These are phyloP conservation scores for Naganishia sp. DNA, from an alignment of 1,284 basidiomycete genomes.

Conservation along the genomic window DNA sequence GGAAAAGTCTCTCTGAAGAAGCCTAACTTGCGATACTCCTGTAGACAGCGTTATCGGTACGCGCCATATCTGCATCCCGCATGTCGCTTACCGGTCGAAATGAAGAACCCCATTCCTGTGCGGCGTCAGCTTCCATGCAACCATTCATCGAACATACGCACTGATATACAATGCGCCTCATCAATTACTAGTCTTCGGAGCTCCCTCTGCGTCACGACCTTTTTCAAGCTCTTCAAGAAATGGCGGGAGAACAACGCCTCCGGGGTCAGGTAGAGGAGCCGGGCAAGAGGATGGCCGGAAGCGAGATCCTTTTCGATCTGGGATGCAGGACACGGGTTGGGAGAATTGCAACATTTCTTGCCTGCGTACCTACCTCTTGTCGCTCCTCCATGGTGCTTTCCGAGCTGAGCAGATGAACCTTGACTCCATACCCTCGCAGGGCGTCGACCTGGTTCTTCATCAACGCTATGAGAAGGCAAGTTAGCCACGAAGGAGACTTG, in stretches of 20 bases:
- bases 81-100: slow-evolving; percentile 60
- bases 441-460: slow-evolving; percentile 81
- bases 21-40: slow-evolving; percentile 70
- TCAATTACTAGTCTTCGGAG: slow-evolving; percentile 75
- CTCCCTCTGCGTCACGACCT: slow-evolving; percentile 60
- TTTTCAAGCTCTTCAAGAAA: slow-evolving; percentile 60
- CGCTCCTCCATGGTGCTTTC: slow-evolving; percentile 63
- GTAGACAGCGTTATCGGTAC: not conserved
- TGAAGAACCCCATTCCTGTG: slow-evolving; percentile 79
- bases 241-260: slow-evolving; percentile 66
- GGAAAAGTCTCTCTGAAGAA: slow-evolving; percentile 68
- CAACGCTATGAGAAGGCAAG: slow-evolving; percentile 58
- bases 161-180: slow-evolving; percentile 86
- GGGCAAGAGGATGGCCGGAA: slow-evolving; percentile 63
- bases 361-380: slow-evolving; percentile 55
- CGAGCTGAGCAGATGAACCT: slow-evolving; percentile 67
- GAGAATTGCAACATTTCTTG: slow-evolving; percentile 1
- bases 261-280: slow-evolving; percentile 77
- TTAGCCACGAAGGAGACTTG: slow-evolving; percentile 1
- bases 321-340: not conserved
- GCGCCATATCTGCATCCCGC: too few species aligned
- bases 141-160: slow-evolving; percentile 45
- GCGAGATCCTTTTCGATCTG: slow-evolving; percentile 67
- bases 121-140: not conserved
- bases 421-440: slow-evolving; percentile 61